Base-by-base conservation (phyloP, 768 basidiomycete species). In the Amanita polypyramis region DNA sequence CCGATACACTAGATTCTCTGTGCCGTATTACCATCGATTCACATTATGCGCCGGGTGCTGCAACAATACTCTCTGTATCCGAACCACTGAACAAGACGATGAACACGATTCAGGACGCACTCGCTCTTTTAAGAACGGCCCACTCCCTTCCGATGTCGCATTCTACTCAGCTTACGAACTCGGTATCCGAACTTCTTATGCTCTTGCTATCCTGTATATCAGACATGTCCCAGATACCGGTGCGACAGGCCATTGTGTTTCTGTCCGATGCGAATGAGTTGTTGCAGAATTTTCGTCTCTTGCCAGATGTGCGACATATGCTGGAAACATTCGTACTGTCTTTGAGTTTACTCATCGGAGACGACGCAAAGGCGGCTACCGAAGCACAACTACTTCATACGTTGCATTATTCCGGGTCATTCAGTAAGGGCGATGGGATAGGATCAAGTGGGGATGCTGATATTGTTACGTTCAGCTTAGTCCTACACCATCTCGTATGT, bases 361-460 rank as follows among this genome's bases (percentile, higher is more conserved):
- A 85, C 54, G 84, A 86, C 49, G 76, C 75, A 20, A 85, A 82
- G 58, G 74, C 70, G 40, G 73, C 79, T n/a, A 69, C 76, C 49
- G 83, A 87, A 62, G 77, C 80, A 12, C 82, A 85, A 50, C 72
- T 84, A 62, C 75, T 84, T 66, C 83, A 85, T 45, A 75, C 66
- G 17, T 62, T 80, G 33, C 82, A 81, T 49, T 58, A 80, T 45
- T 65, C 72, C 8, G 39, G 37, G 12, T n/a, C 46, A 19, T 59
- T 80, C 25, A 76, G 75, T 15, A 85, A 80, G 58, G 72, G 68
- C 11, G 78, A 81, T 49, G 64, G 75, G 43, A 57, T 76, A 25
- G 76, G 74, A 9, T 66, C 80, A 17, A 76, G 69, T 54, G 78
- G 81, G 1, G 77, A 80, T 53, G 73, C 76, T 10, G 85, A 88